Conservation (phyloP, 305 asterid genomes). For the Striga hermonthica region DNA sequence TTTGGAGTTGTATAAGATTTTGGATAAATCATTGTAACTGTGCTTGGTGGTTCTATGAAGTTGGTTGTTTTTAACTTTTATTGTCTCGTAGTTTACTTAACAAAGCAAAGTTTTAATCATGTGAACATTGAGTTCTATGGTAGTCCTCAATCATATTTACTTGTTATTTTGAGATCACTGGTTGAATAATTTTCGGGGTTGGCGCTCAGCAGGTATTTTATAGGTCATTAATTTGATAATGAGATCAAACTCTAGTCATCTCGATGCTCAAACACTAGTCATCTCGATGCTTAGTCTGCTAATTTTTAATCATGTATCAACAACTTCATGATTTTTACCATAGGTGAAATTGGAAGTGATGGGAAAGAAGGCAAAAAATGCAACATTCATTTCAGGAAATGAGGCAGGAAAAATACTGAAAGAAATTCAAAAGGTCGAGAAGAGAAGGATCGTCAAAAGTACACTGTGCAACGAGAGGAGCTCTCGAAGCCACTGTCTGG, state of each 20-base stretch:
- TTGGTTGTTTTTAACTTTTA: not conserved
- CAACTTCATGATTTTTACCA: not conserved
- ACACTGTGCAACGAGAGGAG: slow-evolving; percentile 92
- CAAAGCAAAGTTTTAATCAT: not conserved
- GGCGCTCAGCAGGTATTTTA: too few species aligned
- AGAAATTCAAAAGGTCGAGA: slow-evolving; percentile 94
- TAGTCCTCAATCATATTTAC: too few species aligned
- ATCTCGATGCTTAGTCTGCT: too few species aligned
- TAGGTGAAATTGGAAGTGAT: slow-evolving; percentile 87
- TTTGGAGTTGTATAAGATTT: not conserved
- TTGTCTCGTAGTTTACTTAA: too few species aligned
- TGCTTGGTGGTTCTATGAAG: not conserved
- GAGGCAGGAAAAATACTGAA: slow-evolving; percentile 87
- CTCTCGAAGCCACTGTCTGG: slow-evolving; percentile 97
- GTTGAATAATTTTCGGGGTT: too few species aligned
- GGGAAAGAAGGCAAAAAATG: slow-evolving; percentile 93
- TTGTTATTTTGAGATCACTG: too few species aligned
- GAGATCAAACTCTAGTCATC: not conserved
- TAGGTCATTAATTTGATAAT: not conserved
- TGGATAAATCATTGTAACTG: too few species aligned
- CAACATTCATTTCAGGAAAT: slow-evolving; percentile 76
- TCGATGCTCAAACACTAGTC: not conserved
- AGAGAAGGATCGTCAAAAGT: slow-evolving; percentile 85
- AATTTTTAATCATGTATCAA: too few species aligned
- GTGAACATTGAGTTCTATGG: not conserved